Base-by-base conservation (phyloP, 2,329 filamentous ascomycete genomes). In the Penicillium palitans region DNA sequence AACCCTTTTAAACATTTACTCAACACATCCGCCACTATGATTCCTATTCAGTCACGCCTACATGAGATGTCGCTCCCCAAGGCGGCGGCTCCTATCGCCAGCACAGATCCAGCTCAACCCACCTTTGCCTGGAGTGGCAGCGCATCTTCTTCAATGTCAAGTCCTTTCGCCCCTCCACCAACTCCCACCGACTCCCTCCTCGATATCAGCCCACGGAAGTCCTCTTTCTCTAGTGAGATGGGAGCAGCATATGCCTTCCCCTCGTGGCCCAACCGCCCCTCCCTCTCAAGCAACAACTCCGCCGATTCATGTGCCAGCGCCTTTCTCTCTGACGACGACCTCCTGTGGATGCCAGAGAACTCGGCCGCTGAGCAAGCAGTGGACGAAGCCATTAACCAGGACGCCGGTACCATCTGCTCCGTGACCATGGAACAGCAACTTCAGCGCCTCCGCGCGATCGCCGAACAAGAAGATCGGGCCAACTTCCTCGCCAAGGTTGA, bases 311-410 rank as follows among this genome's bases (percentile, higher is more conserved):
- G 63, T 8, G 69, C 72, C 48, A 76, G 70, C 59, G 73, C 76
- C 46, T 78, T 75, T 52, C 72, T 78, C 29, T 77, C 76, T 13
- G 76, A 78, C 47, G 76, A 78, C 57, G 76, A 78, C 47, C 70
- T 78, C 39, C 73, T 74, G 59, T 70, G 70, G 55, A 69, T 69
- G 55, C 68, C 70, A n/a, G 64, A 70, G 52, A 63, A 69, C 13
- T 61, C 72, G 4, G 61, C 63, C 6, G 63, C 65, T 2, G 70
- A 72, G 29, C 52, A 60, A 6, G 63, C 61, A 5, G 59, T 72
- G 48, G 70, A 73, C 21, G 71, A 74, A 45, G 67, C 66, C 1
- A 61, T 64, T 4, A 61, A 60, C 13, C 48, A 67, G 27, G 64
- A 70, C 27, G 63, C 68, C 6, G 61, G 66, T 55, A 59, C 65